Conservation (phyloP, 805 yeast species). For the Candida ponderosae region DNA sequence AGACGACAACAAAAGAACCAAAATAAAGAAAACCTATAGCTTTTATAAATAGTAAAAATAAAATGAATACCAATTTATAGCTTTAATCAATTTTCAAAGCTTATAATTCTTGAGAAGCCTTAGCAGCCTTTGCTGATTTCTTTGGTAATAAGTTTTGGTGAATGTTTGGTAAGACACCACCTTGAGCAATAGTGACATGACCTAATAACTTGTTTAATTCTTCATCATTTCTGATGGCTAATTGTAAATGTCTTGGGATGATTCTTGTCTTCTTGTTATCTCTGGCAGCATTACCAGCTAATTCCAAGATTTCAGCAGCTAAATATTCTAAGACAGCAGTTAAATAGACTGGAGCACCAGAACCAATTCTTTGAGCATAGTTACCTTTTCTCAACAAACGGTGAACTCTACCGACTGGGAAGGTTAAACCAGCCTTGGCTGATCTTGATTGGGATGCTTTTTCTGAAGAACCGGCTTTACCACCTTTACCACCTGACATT, state of each 20-base stretch:
- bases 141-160: conserved; percentile 88
- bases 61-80: background rate
- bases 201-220: conserved; percentile 91
- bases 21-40: background rate
- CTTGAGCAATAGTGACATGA: conserved; percentile 95
- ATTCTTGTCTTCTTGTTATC: conserved; percentile 99
- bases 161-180: conserved; percentile 98
- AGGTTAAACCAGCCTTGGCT: conserved; percentile 95
- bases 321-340: conserved; percentile 96
- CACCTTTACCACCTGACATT: conserved; percentile 73
- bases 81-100: no score
- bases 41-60: background rate
- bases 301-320: conserved; percentile 96
- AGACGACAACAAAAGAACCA: no score
- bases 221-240: conserved; percentile 98
- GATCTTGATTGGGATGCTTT: conserved; percentile 98
- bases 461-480: conserved; percentile 91
- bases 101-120: conserved; percentile 61
- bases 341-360: conserved; percentile 98
- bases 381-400: conserved; percentile 94
- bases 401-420: conserved; percentile 99
- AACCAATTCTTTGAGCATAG: conserved; percentile 98
- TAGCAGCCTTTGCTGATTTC: conserved; percentile 53
- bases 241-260: conserved; percentile 96
- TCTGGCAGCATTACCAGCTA: conserved; percentile 98